Evolutionary conservation across 495 filamentous ascomycete genomes (phyloP).

Genomic region (Echria macrotheca): DNA sequence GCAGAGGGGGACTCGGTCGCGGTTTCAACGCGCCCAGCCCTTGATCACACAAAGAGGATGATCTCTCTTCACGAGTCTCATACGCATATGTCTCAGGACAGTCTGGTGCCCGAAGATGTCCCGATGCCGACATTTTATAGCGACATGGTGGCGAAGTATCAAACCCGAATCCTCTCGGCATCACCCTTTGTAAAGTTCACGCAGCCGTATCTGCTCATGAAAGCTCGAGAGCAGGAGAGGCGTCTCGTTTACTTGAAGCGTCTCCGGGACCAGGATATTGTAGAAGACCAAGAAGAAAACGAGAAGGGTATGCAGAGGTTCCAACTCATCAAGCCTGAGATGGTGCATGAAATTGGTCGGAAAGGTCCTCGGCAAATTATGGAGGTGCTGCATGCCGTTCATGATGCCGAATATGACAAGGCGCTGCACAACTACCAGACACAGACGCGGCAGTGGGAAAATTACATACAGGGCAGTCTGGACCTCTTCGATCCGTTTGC

Average conservation of each 20-base stretch:
- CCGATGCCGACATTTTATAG: constrained; percentile 90
- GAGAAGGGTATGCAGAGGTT: constrained; percentile 67
- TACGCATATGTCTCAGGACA: constrained; percentile 39
- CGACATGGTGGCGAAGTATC: constrained; percentile 86
- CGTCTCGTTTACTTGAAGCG: constrained; percentile 72
- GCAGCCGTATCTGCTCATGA: constrained; percentile 88
- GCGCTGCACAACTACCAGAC: constrained; percentile 90
- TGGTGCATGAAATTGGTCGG: constrained; percentile 77
- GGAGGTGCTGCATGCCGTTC: constrained; percentile 88
- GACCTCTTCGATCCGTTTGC: constrained; percentile 89
- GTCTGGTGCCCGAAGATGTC: constrained; percentile 71
- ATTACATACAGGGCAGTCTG: constrained; percentile 74
- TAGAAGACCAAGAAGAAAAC: constrained; percentile 47
- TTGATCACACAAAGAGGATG: constrained; percentile 24
- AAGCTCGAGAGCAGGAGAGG: constrained; percentile 83
- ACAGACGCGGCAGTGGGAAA: constrained; percentile 92
- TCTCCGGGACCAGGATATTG: constrained; percentile 71
- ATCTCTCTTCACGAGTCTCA: constrained; percentile 44
- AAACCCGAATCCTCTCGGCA: constrained; percentile 88
- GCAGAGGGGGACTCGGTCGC: constrained; percentile 8
- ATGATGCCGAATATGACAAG: constrained; percentile 94
- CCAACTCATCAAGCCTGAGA: constrained; percentile 84
- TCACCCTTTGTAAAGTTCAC: constrained; percentile 95
- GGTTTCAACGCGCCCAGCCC: constrained; percentile 4
- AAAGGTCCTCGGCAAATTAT: constrained; percentile 77